These are phyloP conservation scores for Ballota nigra DNA, from an alignment of 257 asterid genomes.

Conservation along the genomic window DNA sequence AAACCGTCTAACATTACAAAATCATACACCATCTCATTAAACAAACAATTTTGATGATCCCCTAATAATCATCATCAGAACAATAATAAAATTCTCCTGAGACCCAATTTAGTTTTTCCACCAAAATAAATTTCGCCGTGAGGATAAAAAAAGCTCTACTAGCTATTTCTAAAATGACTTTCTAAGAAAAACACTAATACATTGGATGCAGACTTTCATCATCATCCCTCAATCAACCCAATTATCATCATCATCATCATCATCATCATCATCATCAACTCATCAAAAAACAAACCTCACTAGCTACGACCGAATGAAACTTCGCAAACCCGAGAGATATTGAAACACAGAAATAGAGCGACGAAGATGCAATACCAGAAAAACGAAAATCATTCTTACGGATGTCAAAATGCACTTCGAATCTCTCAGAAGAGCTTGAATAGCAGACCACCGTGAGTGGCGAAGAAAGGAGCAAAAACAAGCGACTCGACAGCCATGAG, in stretches of 20 bases:
- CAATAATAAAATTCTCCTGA: neutral
- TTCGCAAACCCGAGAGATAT: neutral
- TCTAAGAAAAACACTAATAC: constrained; percentile 14
- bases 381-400: neutral
- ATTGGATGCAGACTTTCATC: constrained; percentile 21
- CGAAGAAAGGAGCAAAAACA: constrained; percentile 73
- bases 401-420: too few relatives aligned
- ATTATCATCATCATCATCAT: constrained; percentile 26
- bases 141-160: neutral
- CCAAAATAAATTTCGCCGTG: neutral
- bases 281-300: constrained; percentile 28
- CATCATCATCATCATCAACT: constrained; percentile 22
- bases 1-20: too few relatives aligned
- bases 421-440: constrained; percentile 37
- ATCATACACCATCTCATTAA: too few relatives aligned
- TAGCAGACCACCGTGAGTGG: constrained; percentile 60
- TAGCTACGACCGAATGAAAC: constrained; percentile 25
- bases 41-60: too few relatives aligned
- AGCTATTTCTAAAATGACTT: neutral
- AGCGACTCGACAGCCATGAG: constrained; percentile 80
- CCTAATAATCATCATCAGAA: neutral
- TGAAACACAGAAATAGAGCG: neutral
- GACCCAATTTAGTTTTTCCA: neutral
- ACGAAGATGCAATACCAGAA: neutral
- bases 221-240: constrained; percentile 24